These are phyloP conservation scores for Boletus eberwhitei DNA, from an alignment of 768 basidiomycete species.

Conservation along the genomic window DNA sequence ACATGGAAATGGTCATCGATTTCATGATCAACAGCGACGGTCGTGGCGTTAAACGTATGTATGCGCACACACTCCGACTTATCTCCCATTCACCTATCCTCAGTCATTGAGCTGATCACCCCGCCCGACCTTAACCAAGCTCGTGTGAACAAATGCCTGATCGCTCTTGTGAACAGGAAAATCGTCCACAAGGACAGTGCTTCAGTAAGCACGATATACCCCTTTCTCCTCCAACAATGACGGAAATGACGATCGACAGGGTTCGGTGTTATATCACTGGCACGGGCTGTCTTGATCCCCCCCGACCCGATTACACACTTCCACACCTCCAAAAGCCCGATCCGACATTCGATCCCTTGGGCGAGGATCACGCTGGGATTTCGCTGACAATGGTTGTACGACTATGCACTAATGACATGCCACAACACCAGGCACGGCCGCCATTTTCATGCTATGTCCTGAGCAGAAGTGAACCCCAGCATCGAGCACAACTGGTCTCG, in stretches of 20 bases:
- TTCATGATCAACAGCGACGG: constrained; percentile 63
- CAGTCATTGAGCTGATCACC: constrained; percentile 74
- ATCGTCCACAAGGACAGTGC: constrained; percentile 73
- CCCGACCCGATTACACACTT: not conserved
- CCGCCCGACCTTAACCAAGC: constrained; percentile 86
- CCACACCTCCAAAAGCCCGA: not conserved
- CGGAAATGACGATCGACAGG: constrained; percentile 36
- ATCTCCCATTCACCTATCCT: not conserved
- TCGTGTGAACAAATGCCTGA: constrained; percentile 89
- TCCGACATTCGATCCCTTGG: not conserved
- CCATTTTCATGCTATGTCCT: not conserved
- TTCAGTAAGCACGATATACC: constrained; percentile 39
- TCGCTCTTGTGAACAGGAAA: constrained; percentile 86
- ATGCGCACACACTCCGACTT: constrained; percentile 33
- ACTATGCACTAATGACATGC: not conserved
- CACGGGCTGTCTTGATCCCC: constrained; percentile 43
- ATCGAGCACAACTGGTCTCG: not conserved
- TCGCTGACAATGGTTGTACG: not conserved
- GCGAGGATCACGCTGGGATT: not conserved
- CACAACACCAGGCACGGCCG: not conserved
- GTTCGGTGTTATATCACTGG: constrained; percentile 68
- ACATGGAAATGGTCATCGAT: constrained; percentile 80
- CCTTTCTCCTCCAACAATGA: not conserved
- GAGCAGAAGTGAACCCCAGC: not conserved
- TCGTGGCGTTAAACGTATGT: constrained; percentile 52